Conservation (phyloP, 1,284 basidiomycete genomes). For the Apiotrichum sp. region DNA sequence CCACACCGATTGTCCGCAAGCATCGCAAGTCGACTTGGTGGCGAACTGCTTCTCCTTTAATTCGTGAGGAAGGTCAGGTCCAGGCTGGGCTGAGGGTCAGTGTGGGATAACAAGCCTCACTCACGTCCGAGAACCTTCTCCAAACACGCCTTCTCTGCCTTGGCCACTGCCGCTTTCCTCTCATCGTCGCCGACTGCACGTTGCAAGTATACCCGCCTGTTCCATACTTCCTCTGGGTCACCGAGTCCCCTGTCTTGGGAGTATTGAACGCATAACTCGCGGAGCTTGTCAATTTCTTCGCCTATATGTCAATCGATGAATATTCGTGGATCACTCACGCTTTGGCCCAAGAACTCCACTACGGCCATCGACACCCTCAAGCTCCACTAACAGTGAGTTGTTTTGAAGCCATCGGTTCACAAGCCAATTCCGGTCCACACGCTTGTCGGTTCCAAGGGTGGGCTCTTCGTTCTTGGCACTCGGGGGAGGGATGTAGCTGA, state of each 20-base stretch:
- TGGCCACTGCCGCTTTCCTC: slow-evolving; percentile 13
- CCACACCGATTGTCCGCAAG: slow-evolving; percentile 16
- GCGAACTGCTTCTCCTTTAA: slow-evolving; percentile 20
- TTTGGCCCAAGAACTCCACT: slow-evolving; percentile 3
- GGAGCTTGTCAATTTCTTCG: slow-evolving; percentile 5
- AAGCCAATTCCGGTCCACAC: slow-evolving; percentile 17
- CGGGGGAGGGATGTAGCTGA: slow-evolving; percentile 6
- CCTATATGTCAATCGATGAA: background rate
- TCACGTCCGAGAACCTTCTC: slow-evolving; percentile 18
- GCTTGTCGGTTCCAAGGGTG: slow-evolving; percentile 9
- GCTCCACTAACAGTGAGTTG: background rate
- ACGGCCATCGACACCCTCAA: slow-evolving; percentile 6
- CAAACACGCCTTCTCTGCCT: slow-evolving; percentile 17
- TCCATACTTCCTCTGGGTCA: slow-evolving; percentile 20
- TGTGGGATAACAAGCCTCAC: background rate
- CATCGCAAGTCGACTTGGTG: slow-evolving; percentile 15
- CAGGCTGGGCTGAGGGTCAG: slow-evolving; percentile 6
- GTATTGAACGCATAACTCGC: slow-evolving; percentile 6
- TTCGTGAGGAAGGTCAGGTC: slow-evolving; percentile 17
- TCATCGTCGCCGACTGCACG: slow-evolving; percentile 16
- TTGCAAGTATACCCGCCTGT: slow-evolving; percentile 9
- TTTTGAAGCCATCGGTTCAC: slow-evolving; percentile 16
- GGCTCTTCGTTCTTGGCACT: slow-evolving; percentile 7
- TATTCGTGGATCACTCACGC: slow-evolving; percentile 2
- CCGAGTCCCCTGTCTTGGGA: slow-evolving; percentile 15